Conservation (phyloP, 2,329 filamentous ascomycete species). For the Calcarisporium arbuscula region DNA sequence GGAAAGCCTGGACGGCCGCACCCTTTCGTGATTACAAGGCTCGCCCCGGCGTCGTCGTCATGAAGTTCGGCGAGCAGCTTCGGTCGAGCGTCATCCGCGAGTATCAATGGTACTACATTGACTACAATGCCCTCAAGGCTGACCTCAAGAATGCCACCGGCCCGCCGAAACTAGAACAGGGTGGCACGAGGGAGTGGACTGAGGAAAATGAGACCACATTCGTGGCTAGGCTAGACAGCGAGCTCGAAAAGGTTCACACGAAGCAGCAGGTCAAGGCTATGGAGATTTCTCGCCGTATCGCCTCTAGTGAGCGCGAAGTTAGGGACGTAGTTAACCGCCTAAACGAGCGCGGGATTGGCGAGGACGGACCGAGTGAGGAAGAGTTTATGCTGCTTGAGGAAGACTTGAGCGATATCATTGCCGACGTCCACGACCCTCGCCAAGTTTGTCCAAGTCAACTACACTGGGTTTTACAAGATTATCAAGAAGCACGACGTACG, state of each 20-base stretch:
- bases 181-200: slow-evolving; percentile 62
- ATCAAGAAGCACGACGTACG: slow-evolving; percentile 98
- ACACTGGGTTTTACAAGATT: slow-evolving; percentile 98
- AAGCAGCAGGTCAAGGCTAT: slow-evolving; percentile 97
- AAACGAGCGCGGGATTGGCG: slow-evolving; percentile 52
- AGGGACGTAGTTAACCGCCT: slow-evolving; percentile 75
- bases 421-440: slow-evolving; percentile 95
- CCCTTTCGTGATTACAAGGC: slow-evolving; percentile 27
- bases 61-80: slow-evolving; percentile 94
- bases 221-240: slow-evolving; percentile 76
- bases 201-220: slow-evolving; percentile 90
- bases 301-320: slow-evolving; percentile 82
- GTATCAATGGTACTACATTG: slow-evolving; percentile 97
- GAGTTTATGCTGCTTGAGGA: slow-evolving; percentile 93
- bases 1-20: slow-evolving; percentile 34
- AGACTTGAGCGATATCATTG: slow-evolving; percentile 94
- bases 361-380: slow-evolving; percentile 69
- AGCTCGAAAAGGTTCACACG: slow-evolving; percentile 95
- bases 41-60: slow-evolving; percentile 50
- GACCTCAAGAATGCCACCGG: slow-evolving; percentile 72
- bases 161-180: slow-evolving; percentile 31
- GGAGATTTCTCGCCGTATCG: slow-evolving; percentile 88
- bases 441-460: slow-evolving; percentile 97
- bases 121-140: slow-evolving; percentile 88
- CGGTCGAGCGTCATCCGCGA: slow-evolving; percentile 93